Base-by-base conservation (phyloP, 805 yeast genomes). In the Jamesozyma piceae region DNA sequence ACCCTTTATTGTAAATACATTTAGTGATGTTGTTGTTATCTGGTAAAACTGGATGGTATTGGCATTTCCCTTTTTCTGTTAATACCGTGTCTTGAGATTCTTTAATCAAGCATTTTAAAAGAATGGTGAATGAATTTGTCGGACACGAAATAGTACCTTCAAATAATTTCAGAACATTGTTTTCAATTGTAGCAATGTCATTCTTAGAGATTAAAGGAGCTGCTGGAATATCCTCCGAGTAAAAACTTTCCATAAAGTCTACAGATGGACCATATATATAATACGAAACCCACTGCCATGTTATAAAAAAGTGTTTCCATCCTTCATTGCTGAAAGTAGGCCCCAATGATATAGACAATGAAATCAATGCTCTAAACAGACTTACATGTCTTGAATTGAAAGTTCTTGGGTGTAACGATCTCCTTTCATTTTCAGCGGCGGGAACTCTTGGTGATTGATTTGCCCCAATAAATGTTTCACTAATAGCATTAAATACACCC, bases 281-380 rank as follows among this genome's bases (percentile, higher is more conserved):
- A 52, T 78, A 83, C 43, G 82, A 78, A 38, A 81, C 70, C 94
- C 94, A 84, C 60, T 83, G 94, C 43, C 87, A 67, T 0, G 94
- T 74, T 4, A 75, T 69, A 17, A 80, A 54, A 4, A 81, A 58
- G 15, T 70, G 70, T 11, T 64, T 60, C 97, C 97, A 90, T 27
- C 82, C 75, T 3, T 64, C 45, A 1, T 48, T 57, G 5, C 73
- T 73, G 14, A 90, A 67, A 1, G 78, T 73, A 1, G 89, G 74
- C 0, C 96, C 97, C n/a, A 90, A 62, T 0, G 95, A 83, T 2
- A 80, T 72, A 0, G 90, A 88, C 38, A 90, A 66, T 46, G 86
- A 83, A 3, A 80, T 66, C 31, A 90, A 61, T 0, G 95, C 96
- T 39, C 95, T 69, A 32, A 87, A 74, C 50, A 95, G 78, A 9